Evolutionary conservation across 257 asterid species (phyloP).

Genomic region (Scutellaria minor): DNA sequence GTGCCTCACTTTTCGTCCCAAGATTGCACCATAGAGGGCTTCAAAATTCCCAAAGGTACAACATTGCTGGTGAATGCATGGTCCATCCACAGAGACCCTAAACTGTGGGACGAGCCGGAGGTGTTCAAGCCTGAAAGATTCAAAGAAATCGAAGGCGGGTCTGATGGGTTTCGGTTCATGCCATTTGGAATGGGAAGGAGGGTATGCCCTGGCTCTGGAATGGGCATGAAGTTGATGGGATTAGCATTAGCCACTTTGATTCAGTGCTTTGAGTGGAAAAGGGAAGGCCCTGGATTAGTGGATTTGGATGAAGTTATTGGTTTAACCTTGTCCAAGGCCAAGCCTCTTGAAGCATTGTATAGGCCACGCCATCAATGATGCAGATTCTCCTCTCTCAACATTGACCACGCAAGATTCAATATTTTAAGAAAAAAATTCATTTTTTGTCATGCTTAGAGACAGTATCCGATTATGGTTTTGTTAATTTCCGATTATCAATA

Average conservation of each 20-base stretch:
- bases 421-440: too few relatives aligned
- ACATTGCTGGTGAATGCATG: conserved; percentile 47
- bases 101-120: conserved; percentile 42
- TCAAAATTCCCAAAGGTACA: conserved; percentile 39
- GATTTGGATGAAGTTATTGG: conserved; percentile 40
- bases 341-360: conserved; percentile 45
- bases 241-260: conserved; percentile 47
- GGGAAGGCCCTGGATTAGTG: conserved; percentile 36
- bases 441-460: too few relatives aligned
- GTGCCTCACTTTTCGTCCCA: conserved; percentile 46
- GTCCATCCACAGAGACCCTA: conserved; percentile 48
- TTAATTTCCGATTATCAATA: too few relatives aligned
- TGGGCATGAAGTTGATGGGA: conserved; percentile 50
- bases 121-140: conserved; percentile 43
- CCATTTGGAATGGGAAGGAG: conserved; percentile 61
- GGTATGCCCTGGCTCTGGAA: conserved; percentile 49
- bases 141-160: conserved; percentile 30
- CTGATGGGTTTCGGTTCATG: conserved; percentile 33
- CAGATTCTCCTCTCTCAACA: conserved; percentile 12
- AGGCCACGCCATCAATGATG: conserved; percentile 36
- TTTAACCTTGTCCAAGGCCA: conserved; percentile 39
- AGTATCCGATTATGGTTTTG: too few relatives aligned
- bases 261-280: conserved; percentile 59
- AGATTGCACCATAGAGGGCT: conserved; percentile 41
- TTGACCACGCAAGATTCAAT: neutral